Percentiles rank a stretch among this genome's conserved stretches.
Conservation (phyloP, 306 rosid species). For the Pachyrhizus erosus region DNA sequence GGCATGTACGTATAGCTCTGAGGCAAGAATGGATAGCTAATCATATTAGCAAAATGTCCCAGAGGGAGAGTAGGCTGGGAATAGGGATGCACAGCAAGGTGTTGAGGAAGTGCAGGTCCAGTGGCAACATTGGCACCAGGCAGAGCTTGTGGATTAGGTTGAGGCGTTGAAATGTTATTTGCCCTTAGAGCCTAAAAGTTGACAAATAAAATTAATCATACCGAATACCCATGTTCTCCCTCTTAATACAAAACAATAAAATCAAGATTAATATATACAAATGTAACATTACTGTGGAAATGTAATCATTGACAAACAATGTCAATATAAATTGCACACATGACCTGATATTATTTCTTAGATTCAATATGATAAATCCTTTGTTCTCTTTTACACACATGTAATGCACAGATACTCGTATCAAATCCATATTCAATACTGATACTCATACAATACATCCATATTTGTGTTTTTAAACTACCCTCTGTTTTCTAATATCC, state of each 20-base stretch:
- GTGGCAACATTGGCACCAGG: slow-evolving; percentile 80
- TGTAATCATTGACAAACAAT: background rate
- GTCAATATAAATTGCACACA: background rate
- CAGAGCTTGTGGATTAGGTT: slow-evolving; percentile 69
- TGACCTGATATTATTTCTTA: background rate
- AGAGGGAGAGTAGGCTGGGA: slow-evolving; percentile 90
- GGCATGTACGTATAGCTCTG: slow-evolving; percentile 99
- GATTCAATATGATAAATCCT: background rate
- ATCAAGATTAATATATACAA: background rate
- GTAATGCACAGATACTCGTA: background rate
- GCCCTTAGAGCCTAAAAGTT: slow-evolving; percentile 76
- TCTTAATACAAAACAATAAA: slow-evolving; percentile 4
- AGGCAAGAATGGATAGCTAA: slow-evolving; percentile 94
- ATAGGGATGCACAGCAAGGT: slow-evolving; percentile 93
- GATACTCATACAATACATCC: background rate
- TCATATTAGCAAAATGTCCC: slow-evolving; percentile 94
- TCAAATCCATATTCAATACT: background rate
- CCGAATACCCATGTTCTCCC: slow-evolving; percentile 26
- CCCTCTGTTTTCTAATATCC: background rate
- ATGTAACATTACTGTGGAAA: slow-evolving; percentile 2
- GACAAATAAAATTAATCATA: slow-evolving; percentile 29
- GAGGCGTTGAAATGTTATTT: slow-evolving; percentile 69
- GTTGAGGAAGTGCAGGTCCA: slow-evolving; percentile 95
- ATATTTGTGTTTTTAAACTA: background rate
- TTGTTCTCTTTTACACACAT: background rate